Percentiles rank a stretch among this genome's conserved stretches.
phyloP scores from a whole-genome alignment of 306 rosid genomes.

The Prunus davidiana region DNA sequence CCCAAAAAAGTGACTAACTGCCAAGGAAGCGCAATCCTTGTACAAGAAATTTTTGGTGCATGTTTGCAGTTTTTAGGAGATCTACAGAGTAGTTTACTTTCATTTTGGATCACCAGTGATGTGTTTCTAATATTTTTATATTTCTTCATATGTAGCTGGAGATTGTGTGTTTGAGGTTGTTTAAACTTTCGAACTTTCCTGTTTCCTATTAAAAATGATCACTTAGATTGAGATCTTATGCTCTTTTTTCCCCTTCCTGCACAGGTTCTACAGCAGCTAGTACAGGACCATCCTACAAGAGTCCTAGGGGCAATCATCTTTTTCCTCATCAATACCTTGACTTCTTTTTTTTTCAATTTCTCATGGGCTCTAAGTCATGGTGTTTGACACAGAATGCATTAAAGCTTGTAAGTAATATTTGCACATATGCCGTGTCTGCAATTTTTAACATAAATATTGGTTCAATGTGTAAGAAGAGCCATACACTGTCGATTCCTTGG shows the following conservation, averaged over 20 bases:
- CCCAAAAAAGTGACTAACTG: not conserved
- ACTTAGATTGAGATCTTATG: slow-evolving; percentile 21
- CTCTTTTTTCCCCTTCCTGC: not conserved
- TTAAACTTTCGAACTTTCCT: slow-evolving; percentile 12
- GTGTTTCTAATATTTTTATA: slow-evolving; percentile 28
- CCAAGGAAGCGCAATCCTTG: not conserved
- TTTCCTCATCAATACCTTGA: slow-evolving; percentile 8
- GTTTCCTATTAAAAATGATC: slow-evolving; percentile 7
- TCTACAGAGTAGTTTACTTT: not conserved
- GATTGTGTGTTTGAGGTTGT: slow-evolving; percentile 88
- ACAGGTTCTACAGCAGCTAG: slow-evolving; percentile 72
- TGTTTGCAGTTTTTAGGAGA: not conserved
- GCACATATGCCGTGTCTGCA: slow-evolving; percentile 1
- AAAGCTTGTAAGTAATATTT: not conserved
- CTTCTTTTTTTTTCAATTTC: not conserved
- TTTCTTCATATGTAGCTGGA: slow-evolving; percentile 59
- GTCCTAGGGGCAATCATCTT: slow-evolving; percentile 56
- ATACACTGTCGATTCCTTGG: not conserved
- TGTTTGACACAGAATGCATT: slow-evolving; percentile 13
- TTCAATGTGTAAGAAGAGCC: not conserved
- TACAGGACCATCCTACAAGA: slow-evolving; percentile 63
- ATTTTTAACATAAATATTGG: not conserved
- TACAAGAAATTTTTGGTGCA: not conserved
- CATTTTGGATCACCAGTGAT: slow-evolving; percentile 12
- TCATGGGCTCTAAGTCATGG: not conserved